phyloP scores from a whole-genome alignment of 2,329 filamentous ascomycete species.

The Dothidotthia symphoricarpi region DNA sequence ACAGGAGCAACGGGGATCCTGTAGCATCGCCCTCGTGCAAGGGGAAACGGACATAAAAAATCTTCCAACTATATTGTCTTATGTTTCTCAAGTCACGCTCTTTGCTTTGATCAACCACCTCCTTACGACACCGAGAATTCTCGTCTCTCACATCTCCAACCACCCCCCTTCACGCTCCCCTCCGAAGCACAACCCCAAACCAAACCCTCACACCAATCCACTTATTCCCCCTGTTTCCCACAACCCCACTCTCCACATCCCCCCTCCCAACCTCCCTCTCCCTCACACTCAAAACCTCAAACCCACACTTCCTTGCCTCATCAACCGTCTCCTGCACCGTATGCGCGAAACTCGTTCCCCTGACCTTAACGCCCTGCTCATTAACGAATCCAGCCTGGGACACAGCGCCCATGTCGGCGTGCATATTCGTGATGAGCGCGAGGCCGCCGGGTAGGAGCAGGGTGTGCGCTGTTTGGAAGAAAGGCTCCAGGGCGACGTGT shows the following conservation, averaged over 20 bases:
- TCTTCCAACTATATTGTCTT: no score
- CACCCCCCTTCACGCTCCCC: conserved; percentile 3
- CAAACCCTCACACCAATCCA: conserved; percentile 44
- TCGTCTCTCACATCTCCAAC: not conserved
- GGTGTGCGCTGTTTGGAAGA: conserved; percentile 50
- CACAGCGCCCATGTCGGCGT: conserved; percentile 60
- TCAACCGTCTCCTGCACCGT: conserved; percentile 52
- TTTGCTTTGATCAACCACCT: no score
- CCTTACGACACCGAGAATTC: no score
- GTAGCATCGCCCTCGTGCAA: no score
- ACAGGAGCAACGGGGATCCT: no score
- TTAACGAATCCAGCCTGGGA: conserved; percentile 64
- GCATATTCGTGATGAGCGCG: conserved; percentile 67
- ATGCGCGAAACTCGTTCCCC: conserved; percentile 60
- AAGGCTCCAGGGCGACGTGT: conserved; percentile 55
- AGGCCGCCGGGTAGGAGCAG: conserved; percentile 50
- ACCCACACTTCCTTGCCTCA: conserved; percentile 44
- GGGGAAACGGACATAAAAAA: no score
- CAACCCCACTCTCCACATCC: conserved; percentile 31
- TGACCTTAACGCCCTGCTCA: conserved; percentile 53
- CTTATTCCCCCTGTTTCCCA: conserved; percentile 40
- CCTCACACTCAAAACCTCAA: conserved; percentile 27
- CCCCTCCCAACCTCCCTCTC: conserved; percentile 33
- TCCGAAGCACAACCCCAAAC: conserved; percentile 40
- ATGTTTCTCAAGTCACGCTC: no score